Base-by-base conservation (phyloP, 1,139 yeast species). In the Hyphopichia burtonii region DNA sequence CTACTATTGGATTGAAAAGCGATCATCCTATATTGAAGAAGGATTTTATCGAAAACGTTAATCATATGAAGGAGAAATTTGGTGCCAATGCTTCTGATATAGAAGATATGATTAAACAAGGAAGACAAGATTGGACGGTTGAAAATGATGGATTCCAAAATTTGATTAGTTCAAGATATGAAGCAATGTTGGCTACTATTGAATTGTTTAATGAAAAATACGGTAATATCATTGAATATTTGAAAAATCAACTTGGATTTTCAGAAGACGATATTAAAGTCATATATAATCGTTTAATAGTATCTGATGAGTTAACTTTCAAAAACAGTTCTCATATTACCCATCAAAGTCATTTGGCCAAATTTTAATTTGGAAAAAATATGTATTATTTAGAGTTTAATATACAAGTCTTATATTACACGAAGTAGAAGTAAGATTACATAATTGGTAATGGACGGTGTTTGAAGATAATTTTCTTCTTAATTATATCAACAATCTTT, bases 381-480 rank as follows among this genome's bases (percentile, higher is more conserved):
- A n/a, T n/a, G n/a, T n/a, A n/a, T n/a, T n/a, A n/a, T n/a, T n/a
- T n/a, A n/a, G n/a, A n/a, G n/a, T n/a, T n/a, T 25, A 25, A 8
- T 11, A 11, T 25, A 11, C 28, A 9, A 7, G 9, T 22, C 6
- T 22, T 22, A 22, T 7, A 22, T 22, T 22, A 22, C 9, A 9
- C 9, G 23, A 22, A 7, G 8, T 22, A 7, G 9, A 7, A 22
- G 6, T 22, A 22, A 22, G 9, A 14, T 64, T 58, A 83, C 90
- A 84, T 84, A 40, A 85, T 82, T 3, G 93, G 93, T 43, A 85
- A 65, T 0, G 93, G 91, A 47, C 93, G 68, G 32, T 79, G 76
- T 42, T 74, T 78, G 54, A 85, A 85, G 6, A 82, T 68, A 17
- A 83, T 59, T 54, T 82, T 83, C 43, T 74, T 72, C 31, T 62